Evolutionary conservation across 805 yeast species (phyloP).

Genomic region (Starmera dryadoides): DNA sequence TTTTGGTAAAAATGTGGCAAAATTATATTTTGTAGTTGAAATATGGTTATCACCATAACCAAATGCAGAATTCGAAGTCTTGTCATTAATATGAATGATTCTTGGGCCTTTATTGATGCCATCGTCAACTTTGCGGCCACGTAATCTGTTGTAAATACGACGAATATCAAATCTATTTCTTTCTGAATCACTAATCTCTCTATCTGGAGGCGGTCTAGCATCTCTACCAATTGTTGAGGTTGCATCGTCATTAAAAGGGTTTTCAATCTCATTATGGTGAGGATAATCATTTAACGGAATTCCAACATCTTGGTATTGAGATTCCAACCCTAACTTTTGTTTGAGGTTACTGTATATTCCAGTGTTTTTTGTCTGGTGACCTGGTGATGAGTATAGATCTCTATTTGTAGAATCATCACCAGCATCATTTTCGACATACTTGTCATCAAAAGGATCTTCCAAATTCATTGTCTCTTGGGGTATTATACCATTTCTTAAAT

Average conservation of each 20-base stretch:
- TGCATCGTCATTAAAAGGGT: conserved; percentile 18
- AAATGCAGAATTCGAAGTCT: conserved; percentile 41
- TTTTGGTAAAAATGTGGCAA: conserved; percentile 90
- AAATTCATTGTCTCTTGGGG: conserved; percentile 28
- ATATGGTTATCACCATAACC: conserved; percentile 77
- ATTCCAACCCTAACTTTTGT: conserved; percentile 14
- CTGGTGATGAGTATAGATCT: conserved; percentile 1
- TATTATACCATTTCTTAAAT: conserved; percentile 19
- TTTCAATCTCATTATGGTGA: conserved; percentile 3
- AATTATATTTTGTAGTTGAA: conserved; percentile 91
- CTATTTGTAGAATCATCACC: conserved; percentile 20
- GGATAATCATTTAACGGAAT: conserved; percentile 19
- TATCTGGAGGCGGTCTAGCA: conserved; percentile 7
- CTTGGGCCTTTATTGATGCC: conserved; percentile 41
- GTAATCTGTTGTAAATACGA: conserved; percentile 27
- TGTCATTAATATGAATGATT: conserved; percentile 61
- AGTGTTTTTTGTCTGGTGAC: neutral
- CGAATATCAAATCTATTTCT: conserved; percentile 29
- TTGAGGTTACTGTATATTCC: conserved; percentile 15
- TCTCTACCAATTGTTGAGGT: conserved; percentile 10
- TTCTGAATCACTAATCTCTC: conserved; percentile 23
- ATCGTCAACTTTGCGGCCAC: conserved; percentile 17
- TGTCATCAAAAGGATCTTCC: conserved; percentile 24
- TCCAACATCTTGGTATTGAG: conserved; percentile 19
- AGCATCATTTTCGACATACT: conserved; percentile 29